Evolutionary conservation across 768 basidiomycete genomes (phyloP), one percentile per base, ranked within the genome.

Genomic region (Mycena albidolilacea): DNA sequence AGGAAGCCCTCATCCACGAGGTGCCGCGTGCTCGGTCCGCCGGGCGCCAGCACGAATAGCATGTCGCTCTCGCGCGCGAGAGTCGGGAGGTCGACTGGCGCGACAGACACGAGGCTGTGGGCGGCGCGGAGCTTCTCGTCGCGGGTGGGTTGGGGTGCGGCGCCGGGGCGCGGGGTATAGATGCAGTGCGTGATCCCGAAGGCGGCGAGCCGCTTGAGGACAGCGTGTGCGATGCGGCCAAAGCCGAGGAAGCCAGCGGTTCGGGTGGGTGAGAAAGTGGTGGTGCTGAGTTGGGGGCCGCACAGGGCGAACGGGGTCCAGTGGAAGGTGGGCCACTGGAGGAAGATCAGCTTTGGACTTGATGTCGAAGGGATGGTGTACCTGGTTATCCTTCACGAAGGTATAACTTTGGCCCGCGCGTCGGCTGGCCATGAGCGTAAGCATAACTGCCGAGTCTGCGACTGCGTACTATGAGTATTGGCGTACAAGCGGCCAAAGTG

Each of bases 231-330:
- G 76, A 99, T 99, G 30, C 97, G 91, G 7, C 97, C 97, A 76
- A 99, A 98, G 14, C 98, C 98, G 46, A 99, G 86, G 84, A 99
- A 98, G 0, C 96, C 97, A 1, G 92, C 90, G 3, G 92, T 97
- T 55, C 92, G 90, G 12, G 80, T 87, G 3, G 86, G 87, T 7
- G 88, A 84, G 39, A 84, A 77, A 3, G 80, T 62, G 5, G 87
- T 86, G 0, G 91, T 82, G 81, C 92, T 91, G n/a, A 95, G 82
- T 79, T 96, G 95, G 1, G 91, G 93, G 0, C 97, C 97, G 75
- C 94, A 96, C 75, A 97, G 89, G 12, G 87, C 84, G 81, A 95
- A 97, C 0, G 97, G 97, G 0, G 90, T 83, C 94, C 97, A 99
- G 30, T 87, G 86, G 72, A 89, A 89, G 59, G 81, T 80, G 0